Percentiles rank a stretch among this genome's conserved stretches.
These are phyloP conservation scores for Erythrobasidium yunnanense DNA, from an alignment of 768 basidiomycete species.

Conservation along the genomic window DNA sequence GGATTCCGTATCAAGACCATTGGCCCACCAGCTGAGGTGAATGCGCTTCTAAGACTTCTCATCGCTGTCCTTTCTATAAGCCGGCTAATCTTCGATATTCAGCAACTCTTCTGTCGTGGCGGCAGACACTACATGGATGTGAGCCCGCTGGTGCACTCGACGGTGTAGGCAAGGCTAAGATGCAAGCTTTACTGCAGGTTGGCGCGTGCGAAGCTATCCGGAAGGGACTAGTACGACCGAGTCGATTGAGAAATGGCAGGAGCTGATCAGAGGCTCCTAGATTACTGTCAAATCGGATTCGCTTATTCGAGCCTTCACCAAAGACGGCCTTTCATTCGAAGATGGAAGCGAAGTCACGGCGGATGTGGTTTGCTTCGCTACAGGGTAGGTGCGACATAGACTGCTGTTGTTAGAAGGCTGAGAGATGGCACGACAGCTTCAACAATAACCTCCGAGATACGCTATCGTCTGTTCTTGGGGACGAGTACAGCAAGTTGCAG, in stretches of 20 bases:
- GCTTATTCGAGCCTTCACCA: not conserved
- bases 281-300: not conserved
- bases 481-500: not conserved
- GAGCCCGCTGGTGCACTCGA: not conserved
- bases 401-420: not conserved
- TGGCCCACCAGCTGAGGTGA: not conserved
- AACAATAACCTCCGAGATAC: not conserved
- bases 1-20: not conserved
- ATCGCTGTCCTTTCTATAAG: not conserved
- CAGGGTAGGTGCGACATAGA: not conserved
- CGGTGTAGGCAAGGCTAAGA: not conserved
- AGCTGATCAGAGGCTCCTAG: not conserved
- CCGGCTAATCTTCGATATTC: not conserved
- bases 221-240: not conserved
- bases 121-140: not conserved
- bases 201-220: not conserved
- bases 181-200: not conserved
- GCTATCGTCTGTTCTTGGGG: not conserved
- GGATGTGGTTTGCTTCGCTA: not conserved
- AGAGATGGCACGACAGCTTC: not conserved
- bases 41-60: not conserved
- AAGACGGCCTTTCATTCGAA: not conserved
- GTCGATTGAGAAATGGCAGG: not conserved
- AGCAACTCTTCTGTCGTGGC: not conserved
- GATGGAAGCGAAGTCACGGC: not conserved